phyloP scores from a whole-genome alignment of 2,329 filamentous ascomycete species.

The Neofusicoccum cordaticola region DNA sequence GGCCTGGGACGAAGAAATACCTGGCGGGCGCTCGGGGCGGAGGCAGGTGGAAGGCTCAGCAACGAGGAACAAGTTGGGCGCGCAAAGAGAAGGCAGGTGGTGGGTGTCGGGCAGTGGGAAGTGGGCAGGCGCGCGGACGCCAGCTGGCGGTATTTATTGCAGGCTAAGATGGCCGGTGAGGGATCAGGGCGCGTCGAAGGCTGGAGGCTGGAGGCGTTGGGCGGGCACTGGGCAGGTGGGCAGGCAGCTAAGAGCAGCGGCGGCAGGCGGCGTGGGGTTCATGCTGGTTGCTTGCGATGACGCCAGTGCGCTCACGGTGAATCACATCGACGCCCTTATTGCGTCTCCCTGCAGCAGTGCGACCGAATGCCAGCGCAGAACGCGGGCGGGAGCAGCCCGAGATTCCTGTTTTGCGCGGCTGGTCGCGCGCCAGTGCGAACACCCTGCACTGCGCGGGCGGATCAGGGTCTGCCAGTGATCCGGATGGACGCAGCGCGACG shows the following conservation, averaged over 20 bases:
- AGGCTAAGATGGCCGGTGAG: not conserved
- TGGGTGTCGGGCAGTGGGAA: slow-evolving; percentile 1
- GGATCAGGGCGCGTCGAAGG: not conserved
- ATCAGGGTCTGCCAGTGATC: slow-evolving; percentile 8
- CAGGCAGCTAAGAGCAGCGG: not conserved
- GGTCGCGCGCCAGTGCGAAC: not conserved
- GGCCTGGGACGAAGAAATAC: not conserved
- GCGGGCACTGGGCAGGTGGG: not conserved
- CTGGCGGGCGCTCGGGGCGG: not conserved
- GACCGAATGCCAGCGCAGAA: not conserved
- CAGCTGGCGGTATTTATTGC: slow-evolving; percentile 7
- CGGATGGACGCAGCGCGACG: not conserved
- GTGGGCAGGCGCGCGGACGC: slow-evolving; percentile 8
- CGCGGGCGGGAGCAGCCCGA: not conserved
- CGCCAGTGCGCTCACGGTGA: not conserved
- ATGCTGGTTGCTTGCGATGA: not conserved
- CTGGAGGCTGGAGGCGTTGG: slow-evolving; percentile 1
- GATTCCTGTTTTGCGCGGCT: slow-evolving; percentile 4
- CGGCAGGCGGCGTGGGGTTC: not conserved
- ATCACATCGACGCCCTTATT: slow-evolving; percentile 2
- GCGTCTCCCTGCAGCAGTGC: slow-evolving; percentile 5
- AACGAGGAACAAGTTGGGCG: slow-evolving; percentile 4
- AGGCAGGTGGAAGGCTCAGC: not conserved
- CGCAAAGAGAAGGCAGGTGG: slow-evolving; percentile 8
- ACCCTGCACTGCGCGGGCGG: not conserved